These are phyloP conservation scores for Amphicarpaea edgeworthii DNA, from an alignment of 306 rosid genomes.

Conservation along the genomic window DNA sequence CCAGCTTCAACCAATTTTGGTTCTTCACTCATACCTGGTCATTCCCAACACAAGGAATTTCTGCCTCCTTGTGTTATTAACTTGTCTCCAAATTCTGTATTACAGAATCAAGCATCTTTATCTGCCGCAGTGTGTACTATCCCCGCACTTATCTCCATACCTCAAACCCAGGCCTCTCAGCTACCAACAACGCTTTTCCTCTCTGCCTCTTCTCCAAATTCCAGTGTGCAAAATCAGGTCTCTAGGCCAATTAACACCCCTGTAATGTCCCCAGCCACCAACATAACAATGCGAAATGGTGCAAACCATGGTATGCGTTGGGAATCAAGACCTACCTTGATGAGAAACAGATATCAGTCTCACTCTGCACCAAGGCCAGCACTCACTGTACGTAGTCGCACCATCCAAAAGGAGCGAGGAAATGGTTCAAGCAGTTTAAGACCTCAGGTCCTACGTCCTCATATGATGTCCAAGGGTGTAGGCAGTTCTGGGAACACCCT, in stretches of 20 bases:
- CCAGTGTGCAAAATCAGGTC: slow-evolving; percentile 50
- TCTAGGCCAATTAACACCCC: slow-evolving; percentile 40
- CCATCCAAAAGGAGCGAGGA: slow-evolving; percentile 51
- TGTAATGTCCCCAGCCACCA: slow-evolving; percentile 30
- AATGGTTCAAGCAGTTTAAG: slow-evolving; percentile 41
- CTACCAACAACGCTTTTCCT: slow-evolving; percentile 26
- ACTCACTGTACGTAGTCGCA: slow-evolving; percentile 48
- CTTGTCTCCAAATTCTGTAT: slow-evolving; percentile 50
- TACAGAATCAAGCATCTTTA: slow-evolving; percentile 48
- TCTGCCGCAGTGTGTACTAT: slow-evolving; percentile 41
- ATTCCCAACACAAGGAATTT: slow-evolving; percentile 37
- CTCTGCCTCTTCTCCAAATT: slow-evolving; percentile 26
- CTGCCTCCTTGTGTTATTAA: slow-evolving; percentile 33
- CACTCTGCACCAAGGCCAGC: slow-evolving; percentile 37
- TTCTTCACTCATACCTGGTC: slow-evolving; percentile 19
- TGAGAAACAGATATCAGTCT: slow-evolving; percentile 49
- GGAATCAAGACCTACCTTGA: slow-evolving; percentile 39
- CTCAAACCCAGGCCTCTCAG: slow-evolving; percentile 44
- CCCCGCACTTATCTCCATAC: slow-evolving; percentile 37
- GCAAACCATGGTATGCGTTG: slow-evolving; percentile 50
- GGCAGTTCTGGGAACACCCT: slow-evolving; percentile 29
- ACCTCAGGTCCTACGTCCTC: slow-evolving; percentile 41
- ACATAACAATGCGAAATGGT: slow-evolving; percentile 42
- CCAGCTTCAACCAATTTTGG: slow-evolving; percentile 48
- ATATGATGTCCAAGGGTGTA: slow-evolving; percentile 46